A percentile compares a stretch with the other conserved stretches of the same genome.
These are phyloP conservation scores for Gnomoniopsis smithogilvyi DNA, from an alignment of 2,329 filamentous ascomycete species.

Conservation along the genomic window DNA sequence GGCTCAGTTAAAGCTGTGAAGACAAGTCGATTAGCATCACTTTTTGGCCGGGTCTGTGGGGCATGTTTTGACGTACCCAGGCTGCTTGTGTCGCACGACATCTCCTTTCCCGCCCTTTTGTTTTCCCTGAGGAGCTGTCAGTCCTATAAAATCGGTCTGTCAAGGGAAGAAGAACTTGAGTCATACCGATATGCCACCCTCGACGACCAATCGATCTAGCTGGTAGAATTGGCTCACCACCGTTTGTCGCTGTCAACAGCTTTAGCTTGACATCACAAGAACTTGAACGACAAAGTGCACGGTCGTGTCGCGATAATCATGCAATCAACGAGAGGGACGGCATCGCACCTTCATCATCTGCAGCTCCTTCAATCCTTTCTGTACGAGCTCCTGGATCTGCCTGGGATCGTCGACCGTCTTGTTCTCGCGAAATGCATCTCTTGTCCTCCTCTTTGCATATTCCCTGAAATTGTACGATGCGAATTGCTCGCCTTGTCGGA, in stretches of 20 bases:
- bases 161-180: neutral
- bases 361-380: conserved; percentile 82
- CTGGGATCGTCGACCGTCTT: conserved; percentile 68
- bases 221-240: conserved; percentile 94
- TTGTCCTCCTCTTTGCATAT: conserved; percentile 87
- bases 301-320: neutral
- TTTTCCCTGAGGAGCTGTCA: conserved; percentile 54
- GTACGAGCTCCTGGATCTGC: conserved; percentile 81
- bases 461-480: conserved; percentile 96
- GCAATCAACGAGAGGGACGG: neutral
- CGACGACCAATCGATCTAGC: conserved; percentile 85
- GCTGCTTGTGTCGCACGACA: conserved; percentile 74
- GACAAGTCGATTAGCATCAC: neutral
- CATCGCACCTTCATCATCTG: conserved; percentile 79
- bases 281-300: too few relatives aligned
- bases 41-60: neutral
- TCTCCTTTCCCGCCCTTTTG: conserved; percentile 64
- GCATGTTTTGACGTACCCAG: conserved; percentile 55
- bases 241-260: conserved; percentile 74
- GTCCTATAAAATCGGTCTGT: conserved; percentile 11
- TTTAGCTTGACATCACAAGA: conserved; percentile 1
- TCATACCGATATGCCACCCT: conserved; percentile 75
- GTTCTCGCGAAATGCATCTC: conserved; percentile 86
- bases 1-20: conserved; percentile 8
- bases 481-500: conserved; percentile 84